Conservation (phyloP, 2,329 filamentous ascomycete species). For the Colletotrichum limetticola region DNA sequence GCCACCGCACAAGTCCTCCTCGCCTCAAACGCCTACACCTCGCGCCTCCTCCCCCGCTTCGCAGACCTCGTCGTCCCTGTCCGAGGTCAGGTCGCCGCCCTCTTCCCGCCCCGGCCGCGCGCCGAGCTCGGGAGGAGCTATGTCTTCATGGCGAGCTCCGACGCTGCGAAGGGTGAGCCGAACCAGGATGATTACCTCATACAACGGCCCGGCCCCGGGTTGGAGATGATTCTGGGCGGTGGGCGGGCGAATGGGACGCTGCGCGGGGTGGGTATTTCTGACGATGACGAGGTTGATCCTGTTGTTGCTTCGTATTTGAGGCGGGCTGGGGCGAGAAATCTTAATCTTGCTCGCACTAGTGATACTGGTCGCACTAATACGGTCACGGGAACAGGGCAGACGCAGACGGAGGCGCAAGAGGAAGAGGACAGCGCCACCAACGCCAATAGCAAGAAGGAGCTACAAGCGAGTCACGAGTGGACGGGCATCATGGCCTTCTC, state of each 20-base stretch:
- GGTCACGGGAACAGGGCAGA: slow-evolving; percentile 43
- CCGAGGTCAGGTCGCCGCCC: slow-evolving; percentile 76
- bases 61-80: slow-evolving; percentile 80
- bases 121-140: slow-evolving; percentile 66
- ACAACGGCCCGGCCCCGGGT: slow-evolving; percentile 69
- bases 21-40: slow-evolving; percentile 87
- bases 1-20: slow-evolving; percentile 73
- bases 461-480: slow-evolving; percentile 73
- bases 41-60: slow-evolving; percentile 76
- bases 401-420: slow-evolving; percentile 27
- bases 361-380: too few species aligned
- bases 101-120: slow-evolving; percentile 59
- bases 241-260: slow-evolving; percentile 67
- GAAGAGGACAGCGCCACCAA: background rate
- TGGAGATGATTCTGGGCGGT: slow-evolving; percentile 77
- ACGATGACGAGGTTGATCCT: slow-evolving; percentile 68
- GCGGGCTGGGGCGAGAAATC: slow-evolving; percentile 49
- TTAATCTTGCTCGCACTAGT: slow-evolving; percentile 49
- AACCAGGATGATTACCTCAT: slow-evolving; percentile 78
- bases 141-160: slow-evolving; percentile 62
- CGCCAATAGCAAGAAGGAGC: slow-evolving; percentile 43
- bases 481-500: slow-evolving; percentile 85
- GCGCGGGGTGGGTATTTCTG: slow-evolving; percentile 66
- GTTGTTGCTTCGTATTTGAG: slow-evolving; percentile 67
- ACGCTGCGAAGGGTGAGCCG: slow-evolving; percentile 37